Base-by-base conservation (phyloP, 306 rosid species). In the Myrica gale region DNA sequence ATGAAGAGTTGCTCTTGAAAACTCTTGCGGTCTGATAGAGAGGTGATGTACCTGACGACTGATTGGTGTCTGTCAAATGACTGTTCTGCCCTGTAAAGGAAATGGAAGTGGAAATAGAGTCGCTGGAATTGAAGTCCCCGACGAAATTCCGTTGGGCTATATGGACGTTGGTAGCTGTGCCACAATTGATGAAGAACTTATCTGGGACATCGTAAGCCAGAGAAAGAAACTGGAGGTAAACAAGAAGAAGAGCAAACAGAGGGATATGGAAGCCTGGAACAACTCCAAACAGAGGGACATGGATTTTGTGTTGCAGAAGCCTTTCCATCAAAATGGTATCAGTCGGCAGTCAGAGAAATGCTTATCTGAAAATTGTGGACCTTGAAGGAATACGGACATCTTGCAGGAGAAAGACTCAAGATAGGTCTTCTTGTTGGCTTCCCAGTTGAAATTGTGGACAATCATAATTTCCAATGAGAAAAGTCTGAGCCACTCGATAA, bases 141-240 rank as follows among this genome's bases (percentile, higher is more conserved):
- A 43, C 43, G 83, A 84, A 87, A 55, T 0, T 67, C 78, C 78
- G 73, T 9, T 12, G 0, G 5, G 1, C 12, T 13, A 11, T 9
- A 3, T 10, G 66, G 5, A 74, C 74, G 20, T n/a, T 45, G 63
- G 39, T 23, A 5, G 32, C 39, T 47, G 88, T 76, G 9, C 88
- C 86, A 12, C 86, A 82, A 8, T 80, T 82, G 80, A 85, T 57
- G 63, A 85, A 85, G 41, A 79, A 56, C 58, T 79, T 82, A 5
- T 52, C 70, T 3, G 79, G 84, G 5, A 45, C 45, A 58, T 21
- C 17, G 70, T 85, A 85, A 32, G 81, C 80, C 37, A 48, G 19
- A 8, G 80, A 68, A 48, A 71, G 32, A 57, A 68, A 55, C 4
- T 47, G 76, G 67, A 73, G 73, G 41, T 76, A 69, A 41, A 68